Base-by-base conservation (phyloP, 352 stramenopile genomes). In the Globisporangium perplexum region DNA sequence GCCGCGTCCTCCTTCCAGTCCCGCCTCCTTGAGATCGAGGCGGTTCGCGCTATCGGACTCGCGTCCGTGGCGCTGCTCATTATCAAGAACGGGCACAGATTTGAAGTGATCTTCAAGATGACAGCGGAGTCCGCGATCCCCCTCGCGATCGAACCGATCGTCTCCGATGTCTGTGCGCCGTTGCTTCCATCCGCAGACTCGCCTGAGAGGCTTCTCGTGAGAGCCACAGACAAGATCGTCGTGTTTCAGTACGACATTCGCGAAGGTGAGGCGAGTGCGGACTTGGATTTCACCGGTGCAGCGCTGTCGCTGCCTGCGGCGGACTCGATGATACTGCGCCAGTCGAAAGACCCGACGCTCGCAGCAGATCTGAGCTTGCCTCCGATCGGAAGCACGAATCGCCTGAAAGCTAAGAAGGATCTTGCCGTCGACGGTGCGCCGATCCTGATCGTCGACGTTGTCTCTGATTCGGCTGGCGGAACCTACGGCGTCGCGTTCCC, bases 401-500 rank as follows among this genome's bases (percentile, higher is more conserved):
- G 55, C 28, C 49, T 87, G 2, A 62, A 52, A 0, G 28, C 57
- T 1, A 44, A 39, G 17, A 87, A 79, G 55, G 56, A 35, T 0
- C 50, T 92, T 4, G 64, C 57, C 1, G 49, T 90, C n/a, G 73
- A 83, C 31, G 78, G 81, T 8, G 63, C 67, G 0, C 58, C 68
- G 4, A 68, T 83, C 22, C 23, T 46, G 7, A 67, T 92, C 20
- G 46, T 74, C 1, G 74, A 83, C 33, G 63, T 86, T 8, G 33
- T 83, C 0, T 66, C 64, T 0, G 66, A 85, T 49, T 81, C 72
- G 5, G 64, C 36, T 6, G 63, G 65, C 7, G 77, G 66, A 2
- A 80, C 71, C 0, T 92, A 90, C 11, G 78, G 81, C 2, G 78
- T 90, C 48, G 76, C 69, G 0, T 90, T 71, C 43, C 81, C 81